These are phyloP conservation scores for Flaveria sonorensis DNA, from an alignment of 129 eudicot genomes.

Conservation along the genomic window DNA sequence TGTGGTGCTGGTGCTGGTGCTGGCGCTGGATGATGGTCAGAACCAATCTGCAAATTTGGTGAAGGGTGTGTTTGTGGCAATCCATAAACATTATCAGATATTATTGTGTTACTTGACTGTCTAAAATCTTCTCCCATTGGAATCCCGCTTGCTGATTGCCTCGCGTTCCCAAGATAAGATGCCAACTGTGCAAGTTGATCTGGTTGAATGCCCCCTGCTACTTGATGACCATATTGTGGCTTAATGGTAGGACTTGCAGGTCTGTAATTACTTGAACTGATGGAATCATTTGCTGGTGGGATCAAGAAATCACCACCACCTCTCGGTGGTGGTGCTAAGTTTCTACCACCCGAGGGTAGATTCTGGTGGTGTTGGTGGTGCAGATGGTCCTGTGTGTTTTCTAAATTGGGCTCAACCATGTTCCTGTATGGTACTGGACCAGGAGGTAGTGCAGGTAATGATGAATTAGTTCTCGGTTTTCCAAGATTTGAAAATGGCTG, in stretches of 20 bases:
- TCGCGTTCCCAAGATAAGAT: slow-evolving; percentile 64
- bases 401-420: slow-evolving; percentile 33
- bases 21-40: slow-evolving; percentile 24
- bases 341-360: slow-evolving; percentile 30
- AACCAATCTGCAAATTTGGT: slow-evolving; percentile 40
- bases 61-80: slow-evolving; percentile 40
- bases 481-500: slow-evolving; percentile 41
- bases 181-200: slow-evolving; percentile 75
- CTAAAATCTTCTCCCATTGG: slow-evolving; percentile 49
- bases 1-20: slow-evolving; percentile 33
- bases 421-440: slow-evolving; percentile 36
- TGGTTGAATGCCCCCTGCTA: slow-evolving; percentile 44
- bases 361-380: slow-evolving; percentile 39
- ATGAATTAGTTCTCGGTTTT: slow-evolving; percentile 40
- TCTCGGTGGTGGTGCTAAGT: slow-evolving; percentile 33
- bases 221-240: slow-evolving; percentile 35
- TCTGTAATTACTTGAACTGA: slow-evolving; percentile 33
- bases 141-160: slow-evolving; percentile 49
- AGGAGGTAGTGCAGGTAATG: slow-evolving; percentile 39
- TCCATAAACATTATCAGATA: slow-evolving; percentile 40
- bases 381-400: slow-evolving; percentile 45
- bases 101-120: slow-evolving; percentile 34
- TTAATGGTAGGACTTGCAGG: slow-evolving; percentile 27
- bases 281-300: slow-evolving; percentile 39
- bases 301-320: slow-evolving; percentile 26